Conservation (phyloP, 768 basidiomycete genomes). For the Trametes villosa region DNA sequence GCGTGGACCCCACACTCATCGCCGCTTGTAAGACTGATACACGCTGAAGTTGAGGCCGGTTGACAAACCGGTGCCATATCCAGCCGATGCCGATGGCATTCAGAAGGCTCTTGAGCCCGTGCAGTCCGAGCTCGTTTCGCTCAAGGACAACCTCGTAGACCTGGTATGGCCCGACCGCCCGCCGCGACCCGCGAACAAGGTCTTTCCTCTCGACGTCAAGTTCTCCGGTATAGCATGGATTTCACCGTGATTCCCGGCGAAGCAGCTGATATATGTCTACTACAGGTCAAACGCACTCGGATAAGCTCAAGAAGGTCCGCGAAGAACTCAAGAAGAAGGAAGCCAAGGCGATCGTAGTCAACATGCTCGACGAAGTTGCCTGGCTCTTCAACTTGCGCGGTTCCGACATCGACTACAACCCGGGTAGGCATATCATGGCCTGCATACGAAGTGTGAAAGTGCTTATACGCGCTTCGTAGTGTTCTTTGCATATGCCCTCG, state of each 20-base stretch:
- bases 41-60: neutral
- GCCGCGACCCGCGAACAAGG: constrained; percentile 61
- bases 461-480: constrained; percentile 45
- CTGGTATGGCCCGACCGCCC: constrained; percentile 77
- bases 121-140: constrained; percentile 67
- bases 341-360: constrained; percentile 75
- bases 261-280: neutral
- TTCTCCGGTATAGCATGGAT: constrained; percentile 63
- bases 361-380: constrained; percentile 92
- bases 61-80: neutral
- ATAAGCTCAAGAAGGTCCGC: constrained; percentile 72
- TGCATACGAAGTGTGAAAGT: neutral
- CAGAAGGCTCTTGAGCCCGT: constrained; percentile 55
- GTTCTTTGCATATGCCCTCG: constrained; percentile 90
- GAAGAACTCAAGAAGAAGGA: constrained; percentile 67
- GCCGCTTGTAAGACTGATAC: constrained; percentile 52
- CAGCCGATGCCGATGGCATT: constrained; percentile 70
- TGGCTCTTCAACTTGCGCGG: constrained; percentile 95
- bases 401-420: constrained; percentile 89
- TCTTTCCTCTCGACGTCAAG: constrained; percentile 73
- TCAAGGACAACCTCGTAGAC: constrained; percentile 78
- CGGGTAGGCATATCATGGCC: constrained; percentile 43
- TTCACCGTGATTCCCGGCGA: neutral
- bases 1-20: constrained; percentile 82
- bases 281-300: constrained; percentile 59